Evolutionary conservation across 2,329 filamentous ascomycete species (phyloP), one percentile per base, ranked within the genome.

Genomic region (Aspergillus ochraceus): DNA sequence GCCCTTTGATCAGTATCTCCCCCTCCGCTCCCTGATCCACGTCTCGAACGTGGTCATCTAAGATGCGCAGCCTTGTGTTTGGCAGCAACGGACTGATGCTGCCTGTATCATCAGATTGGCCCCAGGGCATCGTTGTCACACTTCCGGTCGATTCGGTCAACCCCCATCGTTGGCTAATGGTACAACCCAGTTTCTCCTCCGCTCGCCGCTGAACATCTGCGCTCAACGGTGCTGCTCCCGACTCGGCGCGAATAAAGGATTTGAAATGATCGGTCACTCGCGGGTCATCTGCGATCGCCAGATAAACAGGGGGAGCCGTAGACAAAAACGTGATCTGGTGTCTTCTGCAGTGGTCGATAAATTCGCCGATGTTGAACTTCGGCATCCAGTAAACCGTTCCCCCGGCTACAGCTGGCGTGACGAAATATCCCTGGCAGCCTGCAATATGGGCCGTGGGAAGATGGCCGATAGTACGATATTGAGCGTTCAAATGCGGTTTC

Each of bases 321-420:
- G 86, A 84, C 68, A 88, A 82, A 54, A 71, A 75, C 0, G 83
- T 86, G 61, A 87, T 79, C 11, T 72, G 71, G 66, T 84, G 81
- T 52, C 77, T 76, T 47, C 78, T 77, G 65, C 77, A 79, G 70
- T 86, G 81, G 45, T 76, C 72, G 55, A 88, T 77, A 68, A 89
- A 87, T 42, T 80, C 74, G 2, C 71, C 68, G 60, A 86, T 85
- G 60, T 85, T 80, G 69, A 88, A 89, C 46, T 77, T 79, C 4
- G 80, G 76, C 86, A 89, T 88, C 86, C 86, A 88, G 76, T 85
- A 88, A 2, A 84, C 77, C 0, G 76, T 71, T 3, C 79, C 79
- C 32, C 78, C 82, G 42, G 78, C 70, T 59, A 79, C 81, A 47
- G 80, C 74, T 0, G 79, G 78, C 54, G 77, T 79, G 57, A 81